Base-by-base conservation (phyloP, 2,329 filamentous ascomycete species). In the Dactylonectria estremocensis region DNA sequence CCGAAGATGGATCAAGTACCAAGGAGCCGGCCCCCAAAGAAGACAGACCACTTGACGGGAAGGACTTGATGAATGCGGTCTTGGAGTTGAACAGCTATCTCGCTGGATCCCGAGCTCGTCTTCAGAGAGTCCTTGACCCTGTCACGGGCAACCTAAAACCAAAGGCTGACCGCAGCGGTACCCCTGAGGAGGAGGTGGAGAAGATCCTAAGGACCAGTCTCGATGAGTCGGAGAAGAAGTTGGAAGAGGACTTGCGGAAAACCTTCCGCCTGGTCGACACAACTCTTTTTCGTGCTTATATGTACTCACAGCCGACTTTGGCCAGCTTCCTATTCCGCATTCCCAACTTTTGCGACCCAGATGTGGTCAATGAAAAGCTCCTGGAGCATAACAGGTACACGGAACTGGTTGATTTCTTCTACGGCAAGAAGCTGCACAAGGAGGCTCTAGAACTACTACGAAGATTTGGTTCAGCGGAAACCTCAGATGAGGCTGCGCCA, bases 321-420 rank as follows among this genome's bases (percentile, higher is more conserved):
- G 95, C 95, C 3, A 93, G 93, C 2, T 94, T 95, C 0, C 87
- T 99, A 0, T 98, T 99, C 83, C 94, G 96, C 24, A 94, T 98
- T 58, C 92, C 95, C 77, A 99, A 99, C 79, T 98, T 98, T 78
- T 98, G 96, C 80, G 95, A 99, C 75, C 95, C 96, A 0, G 92
- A 94, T 33, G 96, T 98, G 3, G 95, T 99, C 22, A 96, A 97
- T 78, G 93, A 97, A 80, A 95, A 95, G 75, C 85, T 99, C 5
- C 90, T 97, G 67, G 94, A 97, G 78, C 94, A 92, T 46, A 93
- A 93, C 65, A 90, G 95, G 35, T 98, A 97, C 80, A 95, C 92
- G 58, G 95, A 98, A 81, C 85, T 99, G 2, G 95, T 99, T n/a
- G 95, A 98, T 79, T 99, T 99, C 78, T 91, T 98, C 73, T 94